These are phyloP conservation scores for Sporisorium reilianum DNA, from an alignment of 1,284 basidiomycete genomes.

Conservation along the genomic window DNA sequence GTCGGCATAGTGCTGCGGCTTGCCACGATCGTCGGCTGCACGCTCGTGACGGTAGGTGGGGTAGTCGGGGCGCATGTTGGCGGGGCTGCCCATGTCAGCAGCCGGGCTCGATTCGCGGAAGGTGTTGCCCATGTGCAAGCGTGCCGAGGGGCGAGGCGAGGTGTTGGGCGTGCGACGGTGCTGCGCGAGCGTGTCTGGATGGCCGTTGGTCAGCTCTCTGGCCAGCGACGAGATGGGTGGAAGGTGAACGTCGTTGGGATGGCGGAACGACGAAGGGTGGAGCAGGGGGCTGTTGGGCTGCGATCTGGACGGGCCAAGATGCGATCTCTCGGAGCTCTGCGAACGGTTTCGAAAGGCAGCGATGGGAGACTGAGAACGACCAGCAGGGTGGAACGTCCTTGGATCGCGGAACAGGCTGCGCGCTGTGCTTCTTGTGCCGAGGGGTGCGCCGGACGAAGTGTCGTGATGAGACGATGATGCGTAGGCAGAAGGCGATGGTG, in stretches of 20 bases:
- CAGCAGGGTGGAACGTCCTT: constrained; percentile 39
- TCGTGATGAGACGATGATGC: constrained; percentile 34
- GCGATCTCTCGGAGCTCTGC: constrained; percentile 43
- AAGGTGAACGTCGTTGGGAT: constrained; percentile 40
- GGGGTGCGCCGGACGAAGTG: constrained; percentile 9
- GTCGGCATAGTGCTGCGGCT: constrained; percentile 31
- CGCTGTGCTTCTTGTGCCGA: constrained; percentile 39
- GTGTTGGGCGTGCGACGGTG: constrained; percentile 41
- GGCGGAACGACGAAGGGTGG: constrained; percentile 38
- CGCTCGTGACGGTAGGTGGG: constrained; percentile 32
- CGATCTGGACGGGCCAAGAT: constrained; percentile 42
- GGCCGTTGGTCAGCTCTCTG: constrained; percentile 38
- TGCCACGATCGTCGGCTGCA: constrained; percentile 34
- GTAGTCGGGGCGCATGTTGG: constrained; percentile 41
- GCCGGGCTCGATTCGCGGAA: constrained; percentile 46
- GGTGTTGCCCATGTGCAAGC: constrained; percentile 50
- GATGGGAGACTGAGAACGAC: constrained; percentile 47
- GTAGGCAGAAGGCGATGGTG: constrained; percentile 33
- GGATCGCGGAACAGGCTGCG: constrained; percentile 51
- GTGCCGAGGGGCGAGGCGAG: constrained; percentile 34
- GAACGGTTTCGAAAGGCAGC: constrained; percentile 45
- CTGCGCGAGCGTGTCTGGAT: constrained; percentile 28
- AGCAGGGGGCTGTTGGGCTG: constrained; percentile 46
- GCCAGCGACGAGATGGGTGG: constrained; percentile 49
- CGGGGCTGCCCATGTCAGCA: constrained; percentile 35